Evolutionary conservation across 1,139 yeast genomes (phyloP).

Genomic region (Pichia cactophila): DNA sequence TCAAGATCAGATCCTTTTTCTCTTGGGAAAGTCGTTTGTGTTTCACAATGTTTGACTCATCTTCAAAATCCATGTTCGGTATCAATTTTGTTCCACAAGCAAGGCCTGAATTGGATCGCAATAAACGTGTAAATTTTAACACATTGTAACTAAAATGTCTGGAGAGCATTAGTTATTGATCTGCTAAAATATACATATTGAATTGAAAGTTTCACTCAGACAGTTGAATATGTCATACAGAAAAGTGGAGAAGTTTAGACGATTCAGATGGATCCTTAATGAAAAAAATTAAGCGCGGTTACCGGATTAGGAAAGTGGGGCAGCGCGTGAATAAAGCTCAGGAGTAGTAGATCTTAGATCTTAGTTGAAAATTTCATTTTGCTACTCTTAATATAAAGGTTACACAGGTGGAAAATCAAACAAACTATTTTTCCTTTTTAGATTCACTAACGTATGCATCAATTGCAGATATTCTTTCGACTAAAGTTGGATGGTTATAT

Average conservation of each 20-base stretch:
- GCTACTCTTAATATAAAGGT: background rate
- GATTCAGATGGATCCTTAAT: no score
- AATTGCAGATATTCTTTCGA: slow-evolving; percentile 78
- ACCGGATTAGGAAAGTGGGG: background rate
- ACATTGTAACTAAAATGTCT: background rate
- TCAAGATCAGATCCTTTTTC: slow-evolving; percentile 49
- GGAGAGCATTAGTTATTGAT: background rate
- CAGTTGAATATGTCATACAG: no score
- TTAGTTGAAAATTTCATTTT: background rate
- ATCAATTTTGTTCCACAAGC: background rate
- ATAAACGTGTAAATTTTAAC: no score
- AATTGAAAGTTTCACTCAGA: no score
- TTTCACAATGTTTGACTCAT: slow-evolving; percentile 9
- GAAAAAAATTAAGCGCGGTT: slow-evolving; percentile 14
- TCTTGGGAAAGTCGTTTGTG: slow-evolving; percentile 15
- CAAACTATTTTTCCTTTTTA: slow-evolving; percentile 12
- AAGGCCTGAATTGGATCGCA: background rate
- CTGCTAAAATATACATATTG: no score
- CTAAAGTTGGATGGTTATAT: slow-evolving; percentile 82
- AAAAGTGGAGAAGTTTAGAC: background rate
- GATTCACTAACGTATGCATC: slow-evolving; percentile 31
- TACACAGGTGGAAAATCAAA: no score
- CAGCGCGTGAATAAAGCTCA: background rate
- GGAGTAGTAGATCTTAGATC: background rate
- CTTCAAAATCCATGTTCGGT: slow-evolving; percentile 2